Base-by-base conservation (phyloP, 2,329 filamentous ascomycete species). In the Trichophyton equinum region DNA sequence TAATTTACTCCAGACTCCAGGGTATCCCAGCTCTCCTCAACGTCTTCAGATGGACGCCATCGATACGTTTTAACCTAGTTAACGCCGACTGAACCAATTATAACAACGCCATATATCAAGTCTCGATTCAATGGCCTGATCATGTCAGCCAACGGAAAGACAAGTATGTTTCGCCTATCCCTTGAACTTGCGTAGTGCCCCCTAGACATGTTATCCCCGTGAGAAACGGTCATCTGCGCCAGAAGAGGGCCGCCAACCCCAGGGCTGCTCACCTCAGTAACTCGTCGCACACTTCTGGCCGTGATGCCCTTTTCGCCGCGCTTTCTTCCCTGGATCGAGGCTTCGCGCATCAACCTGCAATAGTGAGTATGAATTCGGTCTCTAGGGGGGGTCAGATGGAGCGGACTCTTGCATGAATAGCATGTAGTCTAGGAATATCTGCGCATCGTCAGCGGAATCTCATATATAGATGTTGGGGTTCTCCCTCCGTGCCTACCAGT, bases 361-460 rank as follows among this genome's bases (percentile, higher is more conserved):
- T 13, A 51, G 59, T 57, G 11, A 30, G 40, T 40, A 33, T 49
- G 42, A 25, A 6, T 6, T 5, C 7, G 4, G 20, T 4, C 18
- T 46, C 5, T 44, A 22, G 56, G 47, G 30, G 11, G 47, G 30
- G 11, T 33, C 9, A 42, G 13, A 6, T 18, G n/a, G 15, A 36
- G 71, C 79, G 64, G 74, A 84, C 81, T 82, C 79, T 71, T 84
- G 79, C 69, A 95, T 86, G 67, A 95, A 95, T 1, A 94, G 79
- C 65, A 89, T 82, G 65, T 95, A 95, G 70, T 94, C 85, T 62
- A 95, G 79, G 68, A 89, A 95, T 64, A 95, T 86, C 89, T 94
- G 66, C 36, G 49, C n/a, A 30, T 59, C 55, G 58, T 20, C 27
- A n/a, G 33, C 4, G 8, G 33, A 13, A 9, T 2, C 33, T 8